Evolutionary conservation across 768 basidiomycete genomes (phyloP).

Genomic region (Russula compacta): DNA sequence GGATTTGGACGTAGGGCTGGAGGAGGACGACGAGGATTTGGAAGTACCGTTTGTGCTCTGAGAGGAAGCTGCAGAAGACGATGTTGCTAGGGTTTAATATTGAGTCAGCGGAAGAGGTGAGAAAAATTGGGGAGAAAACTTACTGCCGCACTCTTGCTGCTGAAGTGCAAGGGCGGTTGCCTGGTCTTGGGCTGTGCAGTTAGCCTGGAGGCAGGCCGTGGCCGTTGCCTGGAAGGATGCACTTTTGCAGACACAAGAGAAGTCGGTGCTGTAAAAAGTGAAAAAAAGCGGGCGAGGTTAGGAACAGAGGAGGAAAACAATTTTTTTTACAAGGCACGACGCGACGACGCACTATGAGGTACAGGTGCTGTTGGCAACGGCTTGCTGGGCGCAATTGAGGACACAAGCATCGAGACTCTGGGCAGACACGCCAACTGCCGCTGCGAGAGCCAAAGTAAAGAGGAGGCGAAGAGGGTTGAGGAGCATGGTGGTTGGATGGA

Average conservation of each 20-base stretch:
- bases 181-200: constrained; percentile 29
- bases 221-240: constrained; percentile 30
- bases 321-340: background rate
- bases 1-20: background rate
- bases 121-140: background rate
- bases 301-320: background rate
- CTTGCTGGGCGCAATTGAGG: background rate
- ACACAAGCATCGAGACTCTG: background rate
- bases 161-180: constrained; percentile 29
- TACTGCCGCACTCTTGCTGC: constrained; percentile 27
- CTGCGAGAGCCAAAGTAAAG: background rate
- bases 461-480: background rate
- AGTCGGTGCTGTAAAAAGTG: constrained; percentile 27
- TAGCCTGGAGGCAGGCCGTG: constrained; percentile 26
- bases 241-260: constrained; percentile 34
- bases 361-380: background rate
- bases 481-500: background rate
- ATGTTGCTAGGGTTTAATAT: background rate
- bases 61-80: background rate
- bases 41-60: background rate
- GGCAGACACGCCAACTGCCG: background rate
- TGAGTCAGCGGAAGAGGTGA: background rate
- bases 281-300: background rate
- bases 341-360: background rate
- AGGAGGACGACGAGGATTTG: background rate